Base-by-base conservation (phyloP, 495 filamentous ascomycete genomes). In the Evernia prunastri region DNA sequence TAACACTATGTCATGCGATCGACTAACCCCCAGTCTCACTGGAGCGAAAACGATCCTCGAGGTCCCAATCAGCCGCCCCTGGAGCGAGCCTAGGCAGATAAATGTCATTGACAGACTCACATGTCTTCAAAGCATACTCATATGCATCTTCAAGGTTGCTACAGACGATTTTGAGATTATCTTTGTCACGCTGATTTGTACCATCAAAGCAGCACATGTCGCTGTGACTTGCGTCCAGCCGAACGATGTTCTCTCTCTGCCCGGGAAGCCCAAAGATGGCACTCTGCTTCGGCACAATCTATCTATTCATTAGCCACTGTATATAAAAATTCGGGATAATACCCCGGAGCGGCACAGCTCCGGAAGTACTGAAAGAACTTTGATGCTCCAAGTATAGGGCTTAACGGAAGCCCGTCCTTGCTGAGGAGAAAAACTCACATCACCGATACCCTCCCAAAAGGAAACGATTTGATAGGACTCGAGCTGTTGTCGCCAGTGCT, bases 241-340 rank as follows among this genome's bases (percentile, higher is more conserved):
- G 27, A 36, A 68, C 58, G 9, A 59, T n/a, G 37, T 68, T 65
- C 47, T 68, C 63, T 39, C 62, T 56, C 29, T 37, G 25, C 18
- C 66, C 66, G 15, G 63, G 35, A 20, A 68, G 56, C n/a, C 66
- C 66, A 35, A 68, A 57, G 12, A 43, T 56, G 11, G 66, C 66
- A 27, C 54, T 53, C 43, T 68, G 37, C 40, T 59, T 59, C 9
- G 56, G 35, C 9, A 66, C 66, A 42, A 60, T n/a, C n/a, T n/a
- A n/a, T n/a, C n/a, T n/a, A n/a, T n/a, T n/a, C n/a, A n/a, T n/a
- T n/a, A n/a, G n/a, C n/a, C n/a, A n/a, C n/a, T n/a, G n/a, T n/a
- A n/a, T n/a, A n/a, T n/a, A n/a, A n/a, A n/a, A n/a, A n/a, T n/a
- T n/a, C n/a, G n/a, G n/a, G n/a, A n/a, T n/a, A n/a, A n/a, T n/a